phyloP scores from a whole-genome alignment of 1,284 basidiomycete species.

The Trichosporon sp. region DNA sequence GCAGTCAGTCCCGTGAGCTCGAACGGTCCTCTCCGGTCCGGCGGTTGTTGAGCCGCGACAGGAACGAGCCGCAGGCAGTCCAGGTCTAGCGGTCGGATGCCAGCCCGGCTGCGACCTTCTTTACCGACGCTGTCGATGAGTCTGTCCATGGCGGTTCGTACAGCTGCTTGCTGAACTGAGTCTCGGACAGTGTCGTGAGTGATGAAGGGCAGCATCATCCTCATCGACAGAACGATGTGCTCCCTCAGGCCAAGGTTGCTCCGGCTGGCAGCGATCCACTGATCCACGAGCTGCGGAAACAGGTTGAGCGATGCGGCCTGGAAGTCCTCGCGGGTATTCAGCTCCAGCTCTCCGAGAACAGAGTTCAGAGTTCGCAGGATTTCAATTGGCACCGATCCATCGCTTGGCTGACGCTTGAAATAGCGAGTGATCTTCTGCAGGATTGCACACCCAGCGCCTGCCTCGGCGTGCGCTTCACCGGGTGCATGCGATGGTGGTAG shows the following conservation, averaged over 20 bases:
- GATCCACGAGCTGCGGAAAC: conserved; percentile 60
- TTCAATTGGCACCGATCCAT: conserved; percentile 69
- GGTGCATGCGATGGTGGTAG: conserved; percentile 19
- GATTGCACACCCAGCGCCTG: conserved; percentile 53
- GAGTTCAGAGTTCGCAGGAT: conserved; percentile 64
- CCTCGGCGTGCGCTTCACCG: not conserved
- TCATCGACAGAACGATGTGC: conserved; percentile 58
- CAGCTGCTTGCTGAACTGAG: conserved; percentile 5
- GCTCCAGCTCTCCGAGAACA: conserved; percentile 62
- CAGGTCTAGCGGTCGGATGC: conserved; percentile 55
- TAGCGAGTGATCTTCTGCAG: conserved; percentile 63
- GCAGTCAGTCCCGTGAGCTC: conserved; percentile 38
- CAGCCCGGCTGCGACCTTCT: conserved; percentile 62
- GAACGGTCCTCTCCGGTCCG: conserved; percentile 15
- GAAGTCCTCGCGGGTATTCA: conserved; percentile 62
- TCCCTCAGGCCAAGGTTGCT: conserved; percentile 54
- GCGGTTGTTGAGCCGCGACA: not conserved
- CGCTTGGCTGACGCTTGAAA: conserved; percentile 56
- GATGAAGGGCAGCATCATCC: conserved; percentile 66
- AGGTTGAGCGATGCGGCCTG: conserved; percentile 56
- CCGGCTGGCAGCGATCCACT: conserved; percentile 76
- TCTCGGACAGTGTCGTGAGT: conserved; percentile 40
- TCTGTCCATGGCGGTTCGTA: conserved; percentile 55
- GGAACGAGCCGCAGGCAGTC: conserved; percentile 43
- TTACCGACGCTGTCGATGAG: conserved; percentile 52